Evolutionary conservation across 768 basidiomycete species (phyloP).

Genomic region (Boletus subparvulus): DNA sequence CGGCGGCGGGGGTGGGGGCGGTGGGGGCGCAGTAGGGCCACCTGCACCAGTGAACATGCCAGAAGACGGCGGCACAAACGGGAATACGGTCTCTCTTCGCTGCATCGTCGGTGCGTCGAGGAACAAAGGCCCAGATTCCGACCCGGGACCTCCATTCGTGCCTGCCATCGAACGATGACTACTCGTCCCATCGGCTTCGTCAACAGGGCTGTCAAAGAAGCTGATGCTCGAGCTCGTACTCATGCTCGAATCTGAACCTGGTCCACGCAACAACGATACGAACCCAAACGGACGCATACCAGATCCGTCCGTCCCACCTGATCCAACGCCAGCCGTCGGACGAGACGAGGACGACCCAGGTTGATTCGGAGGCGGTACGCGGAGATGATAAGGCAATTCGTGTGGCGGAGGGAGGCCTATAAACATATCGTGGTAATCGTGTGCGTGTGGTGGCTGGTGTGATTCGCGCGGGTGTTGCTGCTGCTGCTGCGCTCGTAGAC

Average conservation of each 20-base stretch:
- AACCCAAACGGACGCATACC: constrained; percentile 16
- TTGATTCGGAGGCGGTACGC: constrained; percentile 9
- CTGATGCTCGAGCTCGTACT: constrained; percentile 12
- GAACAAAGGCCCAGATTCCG: constrained; percentile 5
- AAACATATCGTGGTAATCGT: constrained; percentile 6
- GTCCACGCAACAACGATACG: constrained; percentile 13
- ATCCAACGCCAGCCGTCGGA: not conserved
- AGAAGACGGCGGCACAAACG: constrained; percentile 8
- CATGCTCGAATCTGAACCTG: constrained; percentile 18
- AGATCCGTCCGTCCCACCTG: constrained; percentile 8
- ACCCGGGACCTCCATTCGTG: not conserved
- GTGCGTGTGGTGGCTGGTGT: not conserved
- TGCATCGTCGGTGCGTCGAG: constrained; percentile 5
- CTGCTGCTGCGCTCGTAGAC: constrained; percentile 15
- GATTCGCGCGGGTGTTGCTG: constrained; percentile 6
- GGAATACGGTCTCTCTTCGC: constrained; percentile 14
- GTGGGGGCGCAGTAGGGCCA: not conserved
- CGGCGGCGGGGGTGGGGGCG: not conserved
- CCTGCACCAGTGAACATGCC: constrained; percentile 1
- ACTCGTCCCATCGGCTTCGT: constrained; percentile 7
- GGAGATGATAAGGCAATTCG: constrained; percentile 5
- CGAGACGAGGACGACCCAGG: constrained; percentile 5
- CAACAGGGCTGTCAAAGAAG: constrained; percentile 11
- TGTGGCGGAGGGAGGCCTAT: not conserved
- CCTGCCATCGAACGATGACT: constrained; percentile 8